Conservation (phyloP, 306 rosid species). For the Bauhinia variegata region DNA sequence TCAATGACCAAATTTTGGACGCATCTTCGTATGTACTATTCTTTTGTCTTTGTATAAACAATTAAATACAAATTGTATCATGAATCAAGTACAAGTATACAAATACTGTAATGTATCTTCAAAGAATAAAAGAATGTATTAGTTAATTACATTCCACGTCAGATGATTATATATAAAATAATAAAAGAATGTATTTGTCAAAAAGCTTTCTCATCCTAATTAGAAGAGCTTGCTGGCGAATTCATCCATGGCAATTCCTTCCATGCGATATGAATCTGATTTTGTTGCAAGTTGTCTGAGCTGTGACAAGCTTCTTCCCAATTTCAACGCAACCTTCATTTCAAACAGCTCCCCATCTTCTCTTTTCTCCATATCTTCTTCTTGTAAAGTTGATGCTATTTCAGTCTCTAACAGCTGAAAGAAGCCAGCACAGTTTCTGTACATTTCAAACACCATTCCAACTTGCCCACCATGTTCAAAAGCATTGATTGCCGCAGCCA, state of each 20-base stretch:
- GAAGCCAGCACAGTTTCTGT: constrained; percentile 57
- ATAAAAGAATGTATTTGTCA: too few relatives aligned
- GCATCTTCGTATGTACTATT: too few relatives aligned
- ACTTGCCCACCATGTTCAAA: constrained; percentile 74
- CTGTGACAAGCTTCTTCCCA: constrained; percentile 71
- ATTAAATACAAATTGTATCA: too few relatives aligned
- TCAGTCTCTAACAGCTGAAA: constrained; percentile 51
- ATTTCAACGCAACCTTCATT: constrained; percentile 61
- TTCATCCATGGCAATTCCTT: constrained; percentile 57
- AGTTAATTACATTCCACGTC: too few relatives aligned
- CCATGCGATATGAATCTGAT: constrained; percentile 44
- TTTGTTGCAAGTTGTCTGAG: constrained; percentile 55
- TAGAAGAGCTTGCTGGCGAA: constrained; percentile 59
- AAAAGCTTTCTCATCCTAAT: background rate
- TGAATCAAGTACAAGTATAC: too few relatives aligned
- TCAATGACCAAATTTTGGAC: too few relatives aligned
- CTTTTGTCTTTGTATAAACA: too few relatives aligned
- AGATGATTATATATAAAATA: too few relatives aligned
- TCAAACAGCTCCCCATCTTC: constrained; percentile 66
- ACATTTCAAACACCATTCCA: constrained; percentile 80
- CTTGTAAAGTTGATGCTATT: constrained; percentile 51
- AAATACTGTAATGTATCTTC: too few relatives aligned
- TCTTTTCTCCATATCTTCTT: constrained; percentile 56
- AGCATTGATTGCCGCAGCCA: constrained; percentile 53
- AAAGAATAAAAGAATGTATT: too few relatives aligned